A percentile compares a stretch with the other conserved stretches of the same genome.
Conservation (phyloP, 805 yeast genomes). For the Sugiyamaella marilandica region DNA sequence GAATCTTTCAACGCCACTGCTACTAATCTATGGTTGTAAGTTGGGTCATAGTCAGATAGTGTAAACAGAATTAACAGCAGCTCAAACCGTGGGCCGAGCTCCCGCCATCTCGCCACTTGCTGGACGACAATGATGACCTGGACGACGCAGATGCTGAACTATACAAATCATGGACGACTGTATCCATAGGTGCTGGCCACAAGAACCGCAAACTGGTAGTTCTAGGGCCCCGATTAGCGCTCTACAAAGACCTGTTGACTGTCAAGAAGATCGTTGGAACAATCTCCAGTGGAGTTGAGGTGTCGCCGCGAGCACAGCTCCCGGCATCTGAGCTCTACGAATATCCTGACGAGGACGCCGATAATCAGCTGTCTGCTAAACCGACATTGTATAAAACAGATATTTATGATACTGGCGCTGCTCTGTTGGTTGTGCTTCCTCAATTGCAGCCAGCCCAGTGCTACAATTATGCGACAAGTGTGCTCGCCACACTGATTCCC, state of each 20-base stretch:
- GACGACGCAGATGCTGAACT: constrained; percentile 13
- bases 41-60: no score
- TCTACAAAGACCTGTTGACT: constrained; percentile 4
- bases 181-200: not conserved
- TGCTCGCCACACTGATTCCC: constrained; percentile 15
- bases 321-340: constrained; percentile 15
- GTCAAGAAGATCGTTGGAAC: constrained; percentile 1
- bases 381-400: not conserved
- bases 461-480: constrained; percentile 13
- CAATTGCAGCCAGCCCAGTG: constrained; percentile 16
- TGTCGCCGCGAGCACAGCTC: not conserved
- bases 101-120: constrained; percentile 48
- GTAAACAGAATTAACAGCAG: constrained; percentile 6
- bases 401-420: not conserved
- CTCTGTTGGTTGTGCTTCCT: constrained; percentile 13
- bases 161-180: constrained; percentile 18
- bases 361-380: not conserved
- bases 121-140: constrained; percentile 41
- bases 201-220: constrained; percentile 12
- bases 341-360: constrained; percentile 10
- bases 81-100: constrained; percentile 39
- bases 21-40: constrained; percentile 10
- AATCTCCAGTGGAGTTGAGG: not conserved
- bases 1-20: no score
- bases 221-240: constrained; percentile 18